A percentile compares a stretch with the other conserved stretches of the same genome.
These are phyloP conservation scores for Flagelloscypha sp. DNA, from an alignment of 768 basidiomycete species.

Conservation along the genomic window DNA sequence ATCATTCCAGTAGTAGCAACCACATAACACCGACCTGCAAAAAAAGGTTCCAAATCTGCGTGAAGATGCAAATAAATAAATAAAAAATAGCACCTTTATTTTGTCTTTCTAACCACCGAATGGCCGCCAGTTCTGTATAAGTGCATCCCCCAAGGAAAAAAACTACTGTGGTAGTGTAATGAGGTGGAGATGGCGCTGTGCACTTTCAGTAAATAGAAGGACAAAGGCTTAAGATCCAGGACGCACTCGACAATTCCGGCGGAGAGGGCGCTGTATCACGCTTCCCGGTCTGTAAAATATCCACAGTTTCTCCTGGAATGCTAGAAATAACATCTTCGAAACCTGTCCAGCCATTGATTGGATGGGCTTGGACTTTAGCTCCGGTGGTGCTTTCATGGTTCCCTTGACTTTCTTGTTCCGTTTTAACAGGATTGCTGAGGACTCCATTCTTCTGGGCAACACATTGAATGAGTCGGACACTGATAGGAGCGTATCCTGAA, in stretches of 20 bases:
- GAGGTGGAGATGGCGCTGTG: conserved; percentile 35
- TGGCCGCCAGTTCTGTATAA: conserved; percentile 91
- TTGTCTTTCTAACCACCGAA: conserved; percentile 87
- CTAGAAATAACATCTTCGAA: conserved; percentile 83
- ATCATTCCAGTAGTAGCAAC: conserved; percentile 90
- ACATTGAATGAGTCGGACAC: conserved; percentile 86
- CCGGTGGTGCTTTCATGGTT: too few relatives aligned
- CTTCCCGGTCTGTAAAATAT: conserved; percentile 62
- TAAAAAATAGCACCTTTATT: conserved; percentile 50
- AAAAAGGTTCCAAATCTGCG: conserved; percentile 5
- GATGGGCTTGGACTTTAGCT: conserved; percentile 73
- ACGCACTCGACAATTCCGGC: too few relatives aligned
- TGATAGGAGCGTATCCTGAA: conserved; percentile 94
- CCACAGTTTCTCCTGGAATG: conserved; percentile 83
- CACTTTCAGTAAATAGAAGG: too few relatives aligned
- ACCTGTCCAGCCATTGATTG: conserved; percentile 94
- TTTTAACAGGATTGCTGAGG: conserved; percentile 69
- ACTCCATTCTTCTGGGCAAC: conserved; percentile 87
- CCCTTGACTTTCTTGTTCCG: too few relatives aligned
- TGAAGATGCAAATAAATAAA: neutral
- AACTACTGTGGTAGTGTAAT: conserved; percentile 79
- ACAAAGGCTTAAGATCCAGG: too few relatives aligned
- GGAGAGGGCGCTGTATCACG: too few relatives aligned
- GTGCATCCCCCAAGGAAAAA: conserved; percentile 98
- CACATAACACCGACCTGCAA: conserved; percentile 73